A percentile compares a stretch with the other conserved stretches of the same genome.
These are phyloP conservation scores for Tylopilus felleus DNA, from an alignment of 768 basidiomycete species.

Conservation along the genomic window DNA sequence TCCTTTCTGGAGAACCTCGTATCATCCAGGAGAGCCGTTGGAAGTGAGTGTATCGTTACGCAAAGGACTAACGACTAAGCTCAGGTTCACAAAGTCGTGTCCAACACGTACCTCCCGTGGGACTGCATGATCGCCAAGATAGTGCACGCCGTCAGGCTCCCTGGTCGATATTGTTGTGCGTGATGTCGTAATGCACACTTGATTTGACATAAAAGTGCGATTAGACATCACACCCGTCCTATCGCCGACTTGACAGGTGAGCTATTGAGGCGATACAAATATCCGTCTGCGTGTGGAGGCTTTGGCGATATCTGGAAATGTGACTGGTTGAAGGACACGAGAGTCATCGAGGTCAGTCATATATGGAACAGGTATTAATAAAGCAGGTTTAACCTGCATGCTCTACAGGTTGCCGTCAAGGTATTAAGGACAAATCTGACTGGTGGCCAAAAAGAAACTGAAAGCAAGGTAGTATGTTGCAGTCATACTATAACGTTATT, in stretches of 20 bases:
- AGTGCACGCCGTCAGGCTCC: background rate
- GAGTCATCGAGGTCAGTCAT: slow-evolving; percentile 18
- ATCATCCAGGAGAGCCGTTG: background rate
- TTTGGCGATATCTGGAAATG: slow-evolving; percentile 26
- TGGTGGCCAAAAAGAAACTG: background rate
- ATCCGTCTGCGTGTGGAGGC: slow-evolving; percentile 23
- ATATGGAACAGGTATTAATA: background rate
- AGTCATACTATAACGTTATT: background rate
- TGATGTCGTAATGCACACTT: background rate
- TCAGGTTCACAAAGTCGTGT: background rate
- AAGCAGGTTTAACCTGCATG: background rate
- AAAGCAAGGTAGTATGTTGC: slow-evolving; percentile 11
- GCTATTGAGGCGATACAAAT: slow-evolving; percentile 12
- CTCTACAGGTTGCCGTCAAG: slow-evolving; percentile 26
- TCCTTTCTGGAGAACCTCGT: background rate
- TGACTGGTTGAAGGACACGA: slow-evolving; percentile 18
- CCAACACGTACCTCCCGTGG: background rate
- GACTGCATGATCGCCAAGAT: background rate
- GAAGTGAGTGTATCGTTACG: background rate
- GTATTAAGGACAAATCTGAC: slow-evolving; percentile 22
- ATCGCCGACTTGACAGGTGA: slow-evolving; percentile 12
- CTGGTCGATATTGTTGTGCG: slow-evolving; percentile 2
- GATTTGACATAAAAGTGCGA: background rate
- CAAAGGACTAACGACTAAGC: background rate
- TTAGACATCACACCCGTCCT: background rate